A percentile compares a stretch with the other conserved stretches of the same genome.
These are phyloP conservation scores for Rhododendron griersonianum DNA, from an alignment of 148 eudicot species.

Conservation along the genomic window DNA sequence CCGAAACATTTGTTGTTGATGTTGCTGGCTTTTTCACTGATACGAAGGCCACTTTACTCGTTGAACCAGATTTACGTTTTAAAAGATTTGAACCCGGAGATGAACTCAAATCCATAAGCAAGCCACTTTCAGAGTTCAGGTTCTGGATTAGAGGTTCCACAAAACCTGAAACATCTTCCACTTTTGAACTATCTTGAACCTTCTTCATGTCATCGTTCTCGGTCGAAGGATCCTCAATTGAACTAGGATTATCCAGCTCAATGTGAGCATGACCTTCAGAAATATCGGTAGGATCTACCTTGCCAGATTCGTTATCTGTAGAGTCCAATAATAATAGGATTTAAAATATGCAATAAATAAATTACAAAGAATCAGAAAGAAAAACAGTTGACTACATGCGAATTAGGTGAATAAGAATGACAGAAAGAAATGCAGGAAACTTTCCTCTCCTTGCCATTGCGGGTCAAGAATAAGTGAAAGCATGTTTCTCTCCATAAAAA, in stretches of 20 bases:
- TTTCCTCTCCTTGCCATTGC: background rate
- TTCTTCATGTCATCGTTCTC: slow-evolving; percentile 13
- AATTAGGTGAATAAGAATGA: background rate
- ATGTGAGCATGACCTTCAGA: slow-evolving; percentile 11
- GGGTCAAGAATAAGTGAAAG: background rate
- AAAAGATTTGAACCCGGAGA: slow-evolving; percentile 14
- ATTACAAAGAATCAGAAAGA: background rate
- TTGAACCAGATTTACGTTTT: slow-evolving; percentile 19
- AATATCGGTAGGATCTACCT: slow-evolving; percentile 14
- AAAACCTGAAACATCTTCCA: slow-evolving; percentile 18
- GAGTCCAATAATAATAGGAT: background rate
- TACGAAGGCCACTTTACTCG: slow-evolving; percentile 58
- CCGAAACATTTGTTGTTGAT: slow-evolving; percentile 18
- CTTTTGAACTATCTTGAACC: slow-evolving; percentile 9
- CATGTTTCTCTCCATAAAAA: background rate
- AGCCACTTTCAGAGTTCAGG: slow-evolving; percentile 13
- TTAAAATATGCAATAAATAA: background rate
- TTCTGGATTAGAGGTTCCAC: slow-evolving; percentile 18
- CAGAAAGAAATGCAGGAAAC: background rate
- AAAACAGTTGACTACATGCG: background rate
- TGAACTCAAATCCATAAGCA: slow-evolving; percentile 11
- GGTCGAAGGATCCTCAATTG: slow-evolving; percentile 10
- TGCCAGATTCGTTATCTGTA: slow-evolving; percentile 36
- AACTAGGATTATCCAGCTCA: slow-evolving; percentile 13
- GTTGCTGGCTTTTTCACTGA: slow-evolving; percentile 43